Evolutionary conservation across 2,329 filamentous ascomycete species (phyloP).

Genomic region (Phoma sp.): DNA sequence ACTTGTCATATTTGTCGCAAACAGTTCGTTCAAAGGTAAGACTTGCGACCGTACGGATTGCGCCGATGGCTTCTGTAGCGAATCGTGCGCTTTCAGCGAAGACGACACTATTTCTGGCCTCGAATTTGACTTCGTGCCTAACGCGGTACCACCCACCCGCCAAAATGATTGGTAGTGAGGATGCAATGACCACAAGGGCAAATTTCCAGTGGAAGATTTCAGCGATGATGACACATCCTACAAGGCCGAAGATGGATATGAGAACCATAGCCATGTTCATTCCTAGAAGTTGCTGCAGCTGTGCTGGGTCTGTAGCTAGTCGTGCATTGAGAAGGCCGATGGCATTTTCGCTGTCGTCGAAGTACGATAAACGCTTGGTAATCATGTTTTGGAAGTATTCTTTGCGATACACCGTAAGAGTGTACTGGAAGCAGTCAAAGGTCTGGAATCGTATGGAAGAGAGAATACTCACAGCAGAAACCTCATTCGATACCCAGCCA

Average conservation of each 20-base stretch:
- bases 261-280: slow-evolving; percentile 73
- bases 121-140: slow-evolving; percentile 53
- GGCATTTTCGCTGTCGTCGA: slow-evolving; percentile 86
- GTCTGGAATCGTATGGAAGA: not conserved
- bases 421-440: slow-evolving; percentile 18
- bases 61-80: slow-evolving; percentile 89
- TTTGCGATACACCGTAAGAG: slow-evolving; percentile 75
- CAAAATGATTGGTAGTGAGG: slow-evolving; percentile 71
- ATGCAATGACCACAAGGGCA: slow-evolving; percentile 74
- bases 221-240: slow-evolving; percentile 72
- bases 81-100: slow-evolving; percentile 81
- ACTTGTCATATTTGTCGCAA: slow-evolving; percentile 70
- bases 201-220: slow-evolving; percentile 84
- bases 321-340: slow-evolving; percentile 78
- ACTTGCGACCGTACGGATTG: slow-evolving; percentile 91
- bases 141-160: slow-evolving; percentile 80
- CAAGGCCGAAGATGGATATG: slow-evolving; percentile 77
- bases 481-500: slow-evolving; percentile 34
- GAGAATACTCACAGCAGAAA: slow-evolving; percentile 25
- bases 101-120: slow-evolving; percentile 67
- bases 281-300: slow-evolving; percentile 35
- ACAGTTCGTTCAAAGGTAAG: slow-evolving; percentile 86
- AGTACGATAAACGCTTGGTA: slow-evolving; percentile 90
- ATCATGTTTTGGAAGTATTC: slow-evolving; percentile 84
- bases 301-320: slow-evolving; percentile 48